Evolutionary conservation across 176 grass and related monocot genomes (phyloP).

Genomic region (Eleusine indica): DNA sequence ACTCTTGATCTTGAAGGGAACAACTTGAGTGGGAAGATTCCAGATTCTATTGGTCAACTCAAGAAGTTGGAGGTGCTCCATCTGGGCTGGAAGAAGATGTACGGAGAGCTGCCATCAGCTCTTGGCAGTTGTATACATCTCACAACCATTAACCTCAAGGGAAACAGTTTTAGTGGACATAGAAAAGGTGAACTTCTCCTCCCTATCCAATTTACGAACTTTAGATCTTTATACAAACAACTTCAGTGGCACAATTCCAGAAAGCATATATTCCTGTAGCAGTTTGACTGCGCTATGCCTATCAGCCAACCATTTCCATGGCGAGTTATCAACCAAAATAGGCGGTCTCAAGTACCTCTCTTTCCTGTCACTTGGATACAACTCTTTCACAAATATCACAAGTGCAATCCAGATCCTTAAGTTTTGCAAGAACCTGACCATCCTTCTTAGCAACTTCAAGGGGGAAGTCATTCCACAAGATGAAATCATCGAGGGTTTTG

Average conservation of each 20-base stretch:
- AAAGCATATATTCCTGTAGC: slow-evolving; percentile 47
- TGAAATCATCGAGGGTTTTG: slow-evolving; percentile 2
- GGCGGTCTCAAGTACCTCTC: slow-evolving; percentile 11
- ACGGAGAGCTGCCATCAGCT: slow-evolving; percentile 32
- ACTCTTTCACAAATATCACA: slow-evolving; percentile 18
- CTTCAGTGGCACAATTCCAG: slow-evolving; percentile 39
- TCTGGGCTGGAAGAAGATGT: slow-evolving; percentile 23
- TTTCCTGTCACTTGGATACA: background rate
- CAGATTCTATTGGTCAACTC: slow-evolving; percentile 30
- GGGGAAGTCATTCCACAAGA: slow-evolving; percentile 30
- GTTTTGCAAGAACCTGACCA: background rate
- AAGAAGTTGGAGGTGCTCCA: slow-evolving; percentile 28
- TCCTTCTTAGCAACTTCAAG: background rate
- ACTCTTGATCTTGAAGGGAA: slow-evolving; percentile 44
- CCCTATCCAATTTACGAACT: slow-evolving; percentile 8
- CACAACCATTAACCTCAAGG: slow-evolving; percentile 1
- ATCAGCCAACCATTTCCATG: background rate
- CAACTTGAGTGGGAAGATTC: background rate
- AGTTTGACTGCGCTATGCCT: slow-evolving; percentile 27
- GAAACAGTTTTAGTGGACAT: slow-evolving; percentile 40
- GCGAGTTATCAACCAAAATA: slow-evolving; percentile 8
- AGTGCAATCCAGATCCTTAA: slow-evolving; percentile 36
- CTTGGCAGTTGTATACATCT: slow-evolving; percentile 30
- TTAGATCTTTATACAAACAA: slow-evolving; percentile 30
- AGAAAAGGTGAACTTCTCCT: slow-evolving; percentile 28